Evolutionary conservation across 2,329 filamentous ascomycete genomes (phyloP), one percentile per base, ranked within the genome.

Genomic region (Ophiostoma quercus): DNA sequence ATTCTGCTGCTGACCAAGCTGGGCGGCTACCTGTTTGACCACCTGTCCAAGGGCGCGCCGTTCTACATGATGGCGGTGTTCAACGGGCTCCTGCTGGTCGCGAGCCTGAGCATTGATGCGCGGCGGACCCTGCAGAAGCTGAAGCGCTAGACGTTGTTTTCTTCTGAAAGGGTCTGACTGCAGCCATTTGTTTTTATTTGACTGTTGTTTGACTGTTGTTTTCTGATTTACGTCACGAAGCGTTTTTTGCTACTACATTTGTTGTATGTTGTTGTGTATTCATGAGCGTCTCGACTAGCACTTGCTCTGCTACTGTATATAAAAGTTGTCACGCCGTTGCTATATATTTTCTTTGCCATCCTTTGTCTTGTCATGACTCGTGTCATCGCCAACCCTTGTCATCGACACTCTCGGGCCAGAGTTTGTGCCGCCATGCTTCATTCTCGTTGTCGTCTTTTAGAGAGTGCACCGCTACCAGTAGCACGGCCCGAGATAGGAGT

Each of bases 21-120:
- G 3, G 95, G 95, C 14, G 95, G 95, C 0, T 87, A 88, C 51
- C 79, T 97, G 66, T 99, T 98, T 76, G 95, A 99, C 78, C 83
- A 79, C 25, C 81, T 88, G 68, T 89, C 89, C 0, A 84, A 84
- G 2, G 91, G 91, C 0, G 91, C 92, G 12, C 95, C 95, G 0
- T 98, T 99, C 78, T 97, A 93, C 77, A 90, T 98, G 84, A 94
- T 99, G 89, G 93, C 94, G 0, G 82, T 82, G 0, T 98, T 98
- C 78, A 98, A 98, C 77, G 91, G 80, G 0, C 73, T 92, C 0
- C 78, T 97, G 69, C 80, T 96, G 14, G 76, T 88, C 7, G 84
- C 82, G 19, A 85, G 82, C 71, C 71, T 88, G 68, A 78, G 77
- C 3, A 82, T 87, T 73, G 85, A 87, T 75, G 77, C 84, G 3